Base-by-base conservation (phyloP, 257 asterid species). In the Primulina tabacum region DNA sequence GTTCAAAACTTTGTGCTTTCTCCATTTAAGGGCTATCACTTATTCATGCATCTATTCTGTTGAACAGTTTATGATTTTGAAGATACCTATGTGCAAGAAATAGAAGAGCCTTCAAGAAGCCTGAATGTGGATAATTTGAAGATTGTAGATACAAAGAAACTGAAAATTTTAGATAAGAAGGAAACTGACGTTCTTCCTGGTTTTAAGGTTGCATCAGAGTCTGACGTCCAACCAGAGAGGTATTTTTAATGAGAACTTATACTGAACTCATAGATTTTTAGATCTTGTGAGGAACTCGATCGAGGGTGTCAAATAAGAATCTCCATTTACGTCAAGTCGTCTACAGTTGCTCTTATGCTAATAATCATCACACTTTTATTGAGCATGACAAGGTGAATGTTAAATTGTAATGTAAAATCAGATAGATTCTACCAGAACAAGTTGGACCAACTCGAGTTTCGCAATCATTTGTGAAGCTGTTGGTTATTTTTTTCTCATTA, bases 81-180 rank as follows among this genome's bases (percentile, higher is more conserved):
- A 85, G 96, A 82, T 67, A 80, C 80, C 29, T 83, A 85, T 72
- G 86, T 91, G 70, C 95, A 90, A 79, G 96, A 93, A 72, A 80
- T 86, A 73, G 99, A 93, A 74, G 99, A 90, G 71, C 91, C 96
- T 77, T 75, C 95, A 71, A 73, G 70, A 74, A 87, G 17, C n/a
- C 5, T 75, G 43, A 84, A 79, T 62, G 71, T 66, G 64, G 87
- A 82, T 69, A 78, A 77, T 78, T 77, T 82, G 81, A 87, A 85
- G 75, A 77, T 43, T 4, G 53, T 11, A 43, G 53, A 43, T 43
- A 3, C 53, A 43, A 43, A 43, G 53, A 43, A 43, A 43, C 11
- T 43, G 53, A 43, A 43, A 43, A 43, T 84, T 80, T 72, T 87
- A 80, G 88, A 82, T 73, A 83, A 66, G 72, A 84, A 79, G 81